phyloP scores from a whole-genome alignment of 106 monocot species.

The Acorus gramineus region DNA sequence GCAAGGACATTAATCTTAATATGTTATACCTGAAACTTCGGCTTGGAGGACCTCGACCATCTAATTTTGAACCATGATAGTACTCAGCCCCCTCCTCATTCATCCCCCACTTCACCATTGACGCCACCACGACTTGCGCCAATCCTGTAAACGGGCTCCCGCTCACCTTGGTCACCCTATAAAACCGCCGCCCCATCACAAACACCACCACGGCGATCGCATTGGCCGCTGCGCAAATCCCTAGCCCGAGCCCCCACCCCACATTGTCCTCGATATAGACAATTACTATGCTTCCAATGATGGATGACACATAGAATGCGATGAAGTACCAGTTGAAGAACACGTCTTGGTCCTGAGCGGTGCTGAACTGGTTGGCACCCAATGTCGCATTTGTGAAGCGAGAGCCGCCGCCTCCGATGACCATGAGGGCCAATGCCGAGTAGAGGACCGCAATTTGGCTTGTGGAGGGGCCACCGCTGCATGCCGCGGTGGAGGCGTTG shows the following conservation, averaged over 20 bases:
- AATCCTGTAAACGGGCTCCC: slow-evolving; percentile 59
- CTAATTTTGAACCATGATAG: slow-evolving; percentile 10
- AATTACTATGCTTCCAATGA: slow-evolving; percentile 36
- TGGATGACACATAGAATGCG: slow-evolving; percentile 12
- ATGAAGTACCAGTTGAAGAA: slow-evolving; percentile 78
- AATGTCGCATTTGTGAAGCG: slow-evolving; percentile 40
- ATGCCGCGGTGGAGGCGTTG: background rate
- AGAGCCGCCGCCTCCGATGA: slow-evolving; percentile 30
- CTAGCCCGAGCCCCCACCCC: slow-evolving; percentile 52
- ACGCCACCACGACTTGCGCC: slow-evolving; percentile 39
- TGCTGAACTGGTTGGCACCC: slow-evolving; percentile 54
- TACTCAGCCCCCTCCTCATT: background rate
- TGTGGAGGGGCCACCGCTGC: slow-evolving; percentile 4
- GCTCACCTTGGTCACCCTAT: slow-evolving; percentile 7
- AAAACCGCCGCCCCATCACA: slow-evolving; percentile 27
- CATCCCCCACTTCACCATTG: slow-evolving; percentile 29
- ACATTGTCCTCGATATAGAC: slow-evolving; percentile 60
- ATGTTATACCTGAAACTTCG: slow-evolving; percentile 20
- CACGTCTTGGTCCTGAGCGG: slow-evolving; percentile 15
- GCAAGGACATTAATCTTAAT: too few species aligned
- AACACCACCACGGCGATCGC: slow-evolving; percentile 14
- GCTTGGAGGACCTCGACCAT: slow-evolving; percentile 1
- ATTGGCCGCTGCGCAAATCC: slow-evolving; percentile 10
- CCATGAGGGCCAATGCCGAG: slow-evolving; percentile 20
- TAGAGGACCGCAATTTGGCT: slow-evolving; percentile 35